Evolutionary conservation across 2,329 filamentous ascomycete genomes (phyloP).

Genomic region (Apiospora rasikravindrae): DNA sequence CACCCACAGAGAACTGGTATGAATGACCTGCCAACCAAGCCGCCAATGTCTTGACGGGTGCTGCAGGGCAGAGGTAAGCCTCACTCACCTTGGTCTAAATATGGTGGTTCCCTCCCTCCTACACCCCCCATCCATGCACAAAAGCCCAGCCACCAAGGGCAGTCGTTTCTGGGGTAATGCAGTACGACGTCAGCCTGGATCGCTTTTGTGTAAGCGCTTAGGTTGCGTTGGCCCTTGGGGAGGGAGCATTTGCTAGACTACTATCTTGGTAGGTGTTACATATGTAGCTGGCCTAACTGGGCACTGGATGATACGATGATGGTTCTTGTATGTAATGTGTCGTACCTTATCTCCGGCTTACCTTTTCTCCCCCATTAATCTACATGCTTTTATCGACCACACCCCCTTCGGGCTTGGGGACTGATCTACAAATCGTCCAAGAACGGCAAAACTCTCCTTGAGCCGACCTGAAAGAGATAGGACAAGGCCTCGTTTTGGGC

Average conservation of each 20-base stretch:
- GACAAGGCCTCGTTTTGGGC: neutral
- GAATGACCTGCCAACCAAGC: constrained; percentile 1
- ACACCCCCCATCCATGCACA: neutral
- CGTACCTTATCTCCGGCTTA: constrained; percentile 7
- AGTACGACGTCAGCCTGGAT: neutral
- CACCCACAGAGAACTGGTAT: neutral
- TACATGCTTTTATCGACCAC: neutral
- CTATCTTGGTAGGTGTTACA: neutral
- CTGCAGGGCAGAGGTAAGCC: constrained; percentile 5
- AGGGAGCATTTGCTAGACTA: neutral
- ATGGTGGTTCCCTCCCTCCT: neutral
- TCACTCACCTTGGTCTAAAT: neutral
- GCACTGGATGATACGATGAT: neutral
- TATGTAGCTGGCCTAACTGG: neutral
- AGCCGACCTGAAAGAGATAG: neutral
- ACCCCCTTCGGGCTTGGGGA: neutral
- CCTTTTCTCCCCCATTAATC: neutral
- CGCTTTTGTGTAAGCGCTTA: neutral
- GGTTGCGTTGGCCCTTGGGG: neutral
- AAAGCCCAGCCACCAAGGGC: neutral
- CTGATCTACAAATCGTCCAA: neutral
- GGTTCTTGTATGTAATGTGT: neutral
- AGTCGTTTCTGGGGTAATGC: constrained; percentile 7
- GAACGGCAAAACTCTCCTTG: neutral
- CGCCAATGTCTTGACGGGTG: neutral